phyloP scores from a whole-genome alignment of 2,329 filamentous ascomycete genomes.

The Phoma herbarum region DNA sequence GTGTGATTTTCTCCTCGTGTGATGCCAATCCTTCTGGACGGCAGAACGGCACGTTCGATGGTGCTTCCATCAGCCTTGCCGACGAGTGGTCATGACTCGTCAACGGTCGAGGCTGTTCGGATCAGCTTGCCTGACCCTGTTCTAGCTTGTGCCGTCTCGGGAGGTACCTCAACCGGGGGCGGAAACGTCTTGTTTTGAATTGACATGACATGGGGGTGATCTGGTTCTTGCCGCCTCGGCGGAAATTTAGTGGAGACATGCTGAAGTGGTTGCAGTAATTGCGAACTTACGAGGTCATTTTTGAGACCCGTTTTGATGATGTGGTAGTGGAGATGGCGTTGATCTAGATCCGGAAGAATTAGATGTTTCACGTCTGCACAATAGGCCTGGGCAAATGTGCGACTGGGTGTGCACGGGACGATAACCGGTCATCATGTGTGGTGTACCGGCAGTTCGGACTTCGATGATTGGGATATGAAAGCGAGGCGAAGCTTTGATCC shows the following conservation, averaged over 20 bases:
- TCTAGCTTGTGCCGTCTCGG: background rate
- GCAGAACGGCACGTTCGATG: constrained; percentile 8
- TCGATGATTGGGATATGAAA: constrained; percentile 1
- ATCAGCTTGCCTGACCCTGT: background rate
- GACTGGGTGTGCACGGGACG: background rate
- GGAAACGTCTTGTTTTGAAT: constrained; percentile 9
- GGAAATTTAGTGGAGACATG: constrained; percentile 16
- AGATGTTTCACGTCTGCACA: background rate
- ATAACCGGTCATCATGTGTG: background rate
- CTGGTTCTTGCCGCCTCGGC: constrained; percentile 7
- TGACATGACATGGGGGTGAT: constrained; percentile 5
- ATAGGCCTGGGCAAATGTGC: background rate
- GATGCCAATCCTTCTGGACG: constrained; percentile 2
- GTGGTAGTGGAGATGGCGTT: background rate
- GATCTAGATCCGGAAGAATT: constrained; percentile 20
- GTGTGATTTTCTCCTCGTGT: background rate
- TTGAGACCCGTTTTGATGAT: background rate
- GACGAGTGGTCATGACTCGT: constrained; percentile 10
- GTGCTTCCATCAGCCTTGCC: constrained; percentile 5
- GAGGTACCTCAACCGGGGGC: constrained; percentile 1
- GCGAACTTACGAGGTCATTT: background rate
- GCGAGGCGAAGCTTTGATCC: background rate
- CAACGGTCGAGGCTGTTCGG: constrained; percentile 5
- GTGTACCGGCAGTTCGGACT: background rate
- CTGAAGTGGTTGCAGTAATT: background rate